phyloP scores from a whole-genome alignment of 129 eudicot genomes.

The Flaveria trinervia region DNA sequence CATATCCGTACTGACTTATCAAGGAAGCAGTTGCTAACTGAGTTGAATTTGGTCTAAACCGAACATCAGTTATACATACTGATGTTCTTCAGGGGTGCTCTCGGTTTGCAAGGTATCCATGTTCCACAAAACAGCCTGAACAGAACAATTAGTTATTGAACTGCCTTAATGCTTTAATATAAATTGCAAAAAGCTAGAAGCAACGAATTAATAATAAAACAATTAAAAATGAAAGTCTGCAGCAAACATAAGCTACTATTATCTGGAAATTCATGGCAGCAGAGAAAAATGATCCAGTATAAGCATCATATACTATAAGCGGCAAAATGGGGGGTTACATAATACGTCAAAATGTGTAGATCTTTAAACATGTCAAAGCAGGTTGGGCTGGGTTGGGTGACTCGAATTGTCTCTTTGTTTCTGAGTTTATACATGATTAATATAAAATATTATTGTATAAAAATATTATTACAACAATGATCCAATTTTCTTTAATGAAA shows the following conservation, averaged over 20 bases:
- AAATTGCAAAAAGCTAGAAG: constrained; percentile 3
- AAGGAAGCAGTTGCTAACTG: constrained; percentile 92
- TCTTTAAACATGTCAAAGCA: constrained; percentile 9
- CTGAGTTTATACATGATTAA: neutral
- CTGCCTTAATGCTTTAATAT: constrained; percentile 2
- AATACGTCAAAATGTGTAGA: neutral
- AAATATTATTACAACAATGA: neutral
- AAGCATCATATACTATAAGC: constrained; percentile 3
- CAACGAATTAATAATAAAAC: neutral
- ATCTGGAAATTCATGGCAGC: constrained; percentile 12
- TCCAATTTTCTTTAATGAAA: neutral
- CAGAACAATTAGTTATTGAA: constrained; percentile 11
- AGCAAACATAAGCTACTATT: constrained; percentile 17
- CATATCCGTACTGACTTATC: constrained; percentile 88
- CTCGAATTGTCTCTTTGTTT: neutral
- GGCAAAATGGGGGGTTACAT: neutral
- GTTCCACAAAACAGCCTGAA: constrained; percentile 95
- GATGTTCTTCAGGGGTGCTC: constrained; percentile 94
- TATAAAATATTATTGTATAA: neutral
- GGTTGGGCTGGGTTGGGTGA: neutral
- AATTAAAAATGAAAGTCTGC: neutral
- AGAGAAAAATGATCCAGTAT: constrained; percentile 11
- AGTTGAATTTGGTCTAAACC: constrained; percentile 94
- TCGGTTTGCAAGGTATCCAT: constrained; percentile 89
- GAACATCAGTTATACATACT: constrained; percentile 76